Percentiles rank a stretch among this genome's conserved stretches.
These are phyloP conservation scores for Fusarium citri DNA, from an alignment of 2,329 filamentous ascomycete species.

Conservation along the genomic window DNA sequence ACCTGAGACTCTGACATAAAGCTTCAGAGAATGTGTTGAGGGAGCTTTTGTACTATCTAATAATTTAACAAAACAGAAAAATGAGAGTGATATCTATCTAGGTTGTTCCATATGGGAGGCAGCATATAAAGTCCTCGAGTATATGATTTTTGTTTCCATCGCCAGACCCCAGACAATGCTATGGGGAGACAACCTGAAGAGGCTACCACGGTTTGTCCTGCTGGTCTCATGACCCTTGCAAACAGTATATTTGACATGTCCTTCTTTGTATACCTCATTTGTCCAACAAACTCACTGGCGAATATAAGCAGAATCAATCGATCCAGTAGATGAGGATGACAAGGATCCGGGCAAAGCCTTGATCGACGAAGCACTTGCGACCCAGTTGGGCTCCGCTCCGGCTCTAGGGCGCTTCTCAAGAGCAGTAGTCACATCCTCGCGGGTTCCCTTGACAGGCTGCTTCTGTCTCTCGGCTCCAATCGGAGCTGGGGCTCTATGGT, in stretches of 20 bases:
- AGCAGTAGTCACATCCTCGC: slow-evolving; percentile 47
- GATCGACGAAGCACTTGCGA: slow-evolving; percentile 10
- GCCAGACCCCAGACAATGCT: not conserved
- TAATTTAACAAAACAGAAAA: slow-evolving; percentile 8
- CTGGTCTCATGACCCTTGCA: not conserved
- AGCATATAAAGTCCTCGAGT: not conserved
- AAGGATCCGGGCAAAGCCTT: slow-evolving; percentile 31
- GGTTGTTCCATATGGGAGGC: not conserved
- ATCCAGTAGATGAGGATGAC: slow-evolving; percentile 21
- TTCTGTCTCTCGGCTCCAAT: slow-evolving; percentile 33
- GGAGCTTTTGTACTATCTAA: slow-evolving; percentile 23
- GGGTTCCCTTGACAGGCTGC: slow-evolving; percentile 9
- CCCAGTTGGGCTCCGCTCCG: slow-evolving; percentile 32
- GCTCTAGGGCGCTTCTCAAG: slow-evolving; percentile 50
- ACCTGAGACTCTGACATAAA: not conserved
- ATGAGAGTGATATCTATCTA: slow-evolving; percentile 40
- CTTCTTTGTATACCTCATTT: slow-evolving; percentile 9
- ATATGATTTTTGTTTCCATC: not conserved
- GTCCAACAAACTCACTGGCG: not conserved
- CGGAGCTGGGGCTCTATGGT: slow-evolving; percentile 24
- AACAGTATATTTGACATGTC: not conserved
- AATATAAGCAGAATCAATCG: slow-evolving; percentile 16
- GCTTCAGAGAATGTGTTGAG: not conserved
- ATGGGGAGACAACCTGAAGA: not conserved
- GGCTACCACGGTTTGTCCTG: not conserved